A percentile compares a stretch with the other conserved stretches of the same genome.
These are phyloP conservation scores for Solanum etuberosum DNA, from an alignment of 257 asterid genomes.

Conservation along the genomic window DNA sequence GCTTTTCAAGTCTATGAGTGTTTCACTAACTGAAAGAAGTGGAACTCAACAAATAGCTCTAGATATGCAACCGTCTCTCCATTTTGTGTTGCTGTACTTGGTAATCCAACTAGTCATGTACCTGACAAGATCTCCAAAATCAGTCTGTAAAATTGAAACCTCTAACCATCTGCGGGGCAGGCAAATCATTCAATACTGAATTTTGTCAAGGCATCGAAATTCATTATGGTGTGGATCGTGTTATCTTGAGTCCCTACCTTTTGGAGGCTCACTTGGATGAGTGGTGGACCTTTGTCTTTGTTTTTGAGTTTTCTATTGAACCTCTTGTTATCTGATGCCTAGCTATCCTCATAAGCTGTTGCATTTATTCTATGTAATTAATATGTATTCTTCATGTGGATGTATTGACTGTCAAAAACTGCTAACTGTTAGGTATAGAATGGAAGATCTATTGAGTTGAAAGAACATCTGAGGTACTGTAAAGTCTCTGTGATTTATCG, in stretches of 20 bases:
- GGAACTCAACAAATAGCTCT: not conserved
- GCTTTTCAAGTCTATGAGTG: not conserved
- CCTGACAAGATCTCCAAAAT: not conserved
- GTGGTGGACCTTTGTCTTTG: constrained; percentile 19
- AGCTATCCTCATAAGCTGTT: not conserved
- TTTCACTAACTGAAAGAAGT: not conserved
- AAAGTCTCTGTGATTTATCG: not conserved
- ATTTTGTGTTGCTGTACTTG: not conserved
- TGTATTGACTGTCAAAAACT: not conserved
- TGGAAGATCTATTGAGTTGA: not conserved
- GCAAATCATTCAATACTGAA: not conserved
- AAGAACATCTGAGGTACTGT: not conserved
- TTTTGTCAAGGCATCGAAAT: not conserved
- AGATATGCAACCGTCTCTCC: not conserved
- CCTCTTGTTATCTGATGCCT: constrained; percentile 3
- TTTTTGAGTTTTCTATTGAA: constrained; percentile 28
- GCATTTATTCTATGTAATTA: not conserved
- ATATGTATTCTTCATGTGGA: not conserved
- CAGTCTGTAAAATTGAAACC: not conserved
- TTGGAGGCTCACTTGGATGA: constrained; percentile 6
- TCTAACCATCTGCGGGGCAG: not conserved
- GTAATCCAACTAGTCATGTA: not conserved
- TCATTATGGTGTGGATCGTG: not conserved
- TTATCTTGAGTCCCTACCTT: not conserved
- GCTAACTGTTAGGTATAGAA: not conserved